Evolutionary conservation across 106 monocot species (phyloP).

Genomic region (Dendrobium chrysotoxum): DNA sequence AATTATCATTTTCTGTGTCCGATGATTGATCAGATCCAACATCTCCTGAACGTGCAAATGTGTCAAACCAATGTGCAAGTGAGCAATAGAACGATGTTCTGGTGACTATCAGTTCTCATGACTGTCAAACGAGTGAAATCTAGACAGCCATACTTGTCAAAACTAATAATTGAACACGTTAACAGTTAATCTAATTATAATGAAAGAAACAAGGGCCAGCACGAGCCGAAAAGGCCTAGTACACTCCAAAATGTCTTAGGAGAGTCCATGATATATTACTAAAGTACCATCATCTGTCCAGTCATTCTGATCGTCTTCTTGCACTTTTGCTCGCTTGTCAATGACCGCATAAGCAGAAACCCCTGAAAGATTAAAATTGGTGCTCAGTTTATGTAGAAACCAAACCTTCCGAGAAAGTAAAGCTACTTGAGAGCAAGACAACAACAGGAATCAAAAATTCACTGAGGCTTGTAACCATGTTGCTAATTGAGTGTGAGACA

Average conservation of each 20-base stretch:
- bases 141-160: constrained; percentile 8
- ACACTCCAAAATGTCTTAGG: constrained; percentile 1
- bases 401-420: neutral
- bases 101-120: constrained; percentile 19
- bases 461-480: neutral
- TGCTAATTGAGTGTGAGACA: neutral
- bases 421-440: neutral
- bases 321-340: constrained; percentile 52
- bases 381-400: neutral
- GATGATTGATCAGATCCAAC: constrained; percentile 55
- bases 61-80: constrained; percentile 49
- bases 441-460: neutral
- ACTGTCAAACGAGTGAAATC: constrained; percentile 23
- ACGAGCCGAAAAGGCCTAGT: neutral
- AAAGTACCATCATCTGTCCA: constrained; percentile 46
- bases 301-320: constrained; percentile 21
- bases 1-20: constrained; percentile 45
- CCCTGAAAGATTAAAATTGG: constrained; percentile 19
- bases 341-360: constrained; percentile 54
- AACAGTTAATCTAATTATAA: neutral
- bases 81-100: constrained; percentile 33
- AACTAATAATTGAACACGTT: neutral
- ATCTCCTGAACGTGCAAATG: constrained; percentile 68
- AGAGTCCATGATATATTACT: constrained; percentile 2
- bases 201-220: neutral